These are phyloP conservation scores for Pulveroboletus sp. DNA, from an alignment of 768 basidiomycete species.

Conservation along the genomic window DNA sequence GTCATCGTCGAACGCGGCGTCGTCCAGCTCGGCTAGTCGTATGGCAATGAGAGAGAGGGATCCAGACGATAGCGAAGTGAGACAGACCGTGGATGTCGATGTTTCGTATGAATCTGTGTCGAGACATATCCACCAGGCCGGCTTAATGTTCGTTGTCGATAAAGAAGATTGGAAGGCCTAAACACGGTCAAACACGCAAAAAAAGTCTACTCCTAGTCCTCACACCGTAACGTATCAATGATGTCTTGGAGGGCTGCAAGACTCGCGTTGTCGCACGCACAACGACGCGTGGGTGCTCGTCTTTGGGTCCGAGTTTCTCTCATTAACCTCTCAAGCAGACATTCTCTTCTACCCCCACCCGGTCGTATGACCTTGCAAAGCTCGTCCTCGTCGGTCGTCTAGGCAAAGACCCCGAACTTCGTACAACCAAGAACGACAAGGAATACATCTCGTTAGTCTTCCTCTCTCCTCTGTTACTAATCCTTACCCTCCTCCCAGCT, in stretches of 20 bases:
- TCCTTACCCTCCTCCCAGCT: conserved; percentile 39
- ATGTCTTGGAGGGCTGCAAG: conserved; percentile 53
- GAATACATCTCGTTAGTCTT: conserved; percentile 68
- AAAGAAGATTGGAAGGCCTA: conserved; percentile 5
- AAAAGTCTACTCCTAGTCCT: neutral
- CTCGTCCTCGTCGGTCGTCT: conserved; percentile 74
- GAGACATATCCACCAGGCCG: conserved; percentile 50
- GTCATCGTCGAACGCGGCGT: conserved; percentile 72
- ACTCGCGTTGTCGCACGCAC: conserved; percentile 35
- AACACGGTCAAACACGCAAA: conserved; percentile 17
- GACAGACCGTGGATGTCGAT: conserved; percentile 67
- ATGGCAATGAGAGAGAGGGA: neutral
- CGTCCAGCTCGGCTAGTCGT: conserved; percentile 77
- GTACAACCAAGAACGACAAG: conserved; percentile 64
- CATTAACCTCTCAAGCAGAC: conserved; percentile 35
- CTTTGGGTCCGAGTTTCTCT: neutral
- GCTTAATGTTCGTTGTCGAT: neutral
- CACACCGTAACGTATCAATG: neutral
- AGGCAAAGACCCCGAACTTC: conserved; percentile 64
- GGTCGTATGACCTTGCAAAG: conserved; percentile 63
- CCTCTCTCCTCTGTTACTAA: neutral
- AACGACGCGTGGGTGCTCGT: conserved; percentile 44
- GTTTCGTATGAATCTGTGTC: conserved; percentile 87
- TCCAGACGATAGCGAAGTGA: neutral
- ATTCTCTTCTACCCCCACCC: conserved; percentile 57